phyloP scores from a whole-genome alignment of 805 yeast genomes.

The Yarrowia osloensis region DNA sequence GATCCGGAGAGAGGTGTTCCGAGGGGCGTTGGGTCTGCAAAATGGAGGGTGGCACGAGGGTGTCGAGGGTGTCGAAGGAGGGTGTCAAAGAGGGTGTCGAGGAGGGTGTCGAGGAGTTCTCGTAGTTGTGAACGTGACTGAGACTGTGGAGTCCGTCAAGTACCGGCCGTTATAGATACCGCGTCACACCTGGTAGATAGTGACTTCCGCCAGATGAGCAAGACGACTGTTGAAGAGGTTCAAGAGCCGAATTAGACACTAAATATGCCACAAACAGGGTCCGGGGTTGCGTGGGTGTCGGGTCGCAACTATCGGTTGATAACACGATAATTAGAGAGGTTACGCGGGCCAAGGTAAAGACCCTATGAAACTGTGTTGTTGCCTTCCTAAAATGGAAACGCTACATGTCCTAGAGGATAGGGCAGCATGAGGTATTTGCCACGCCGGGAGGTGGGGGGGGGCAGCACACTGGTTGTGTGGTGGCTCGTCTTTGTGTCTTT shows the following conservation, averaged over 20 bases:
- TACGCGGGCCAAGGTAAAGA: conserved; percentile 4
- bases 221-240: conserved; percentile 12
- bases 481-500: too few species aligned
- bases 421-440: not conserved
- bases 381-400: conserved; percentile 27
- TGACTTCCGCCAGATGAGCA: conserved; percentile 30
- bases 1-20: not conserved
- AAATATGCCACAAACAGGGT: conserved; percentile 29
- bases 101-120: too few species aligned
- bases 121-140: not conserved
- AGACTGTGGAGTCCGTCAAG: not conserved
- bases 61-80: not conserved
- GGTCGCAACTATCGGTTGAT: conserved; percentile 31
- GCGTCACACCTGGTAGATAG: conserved; percentile 30
- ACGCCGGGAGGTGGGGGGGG: not conserved
- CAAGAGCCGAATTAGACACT: conserved; percentile 29
- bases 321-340: conserved; percentile 29
- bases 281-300: conserved; percentile 17
- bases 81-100: not conserved
- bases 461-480: not conserved
- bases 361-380: conserved; percentile 4
- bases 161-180: conserved; percentile 17
- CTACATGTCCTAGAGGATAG: not conserved
- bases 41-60: not conserved
- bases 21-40: too few species aligned